A percentile compares a stretch with the other conserved stretches of the same genome.
phyloP scores from a whole-genome alignment of 2,329 filamentous ascomycete species.

The Diaporthe aspalathi region DNA sequence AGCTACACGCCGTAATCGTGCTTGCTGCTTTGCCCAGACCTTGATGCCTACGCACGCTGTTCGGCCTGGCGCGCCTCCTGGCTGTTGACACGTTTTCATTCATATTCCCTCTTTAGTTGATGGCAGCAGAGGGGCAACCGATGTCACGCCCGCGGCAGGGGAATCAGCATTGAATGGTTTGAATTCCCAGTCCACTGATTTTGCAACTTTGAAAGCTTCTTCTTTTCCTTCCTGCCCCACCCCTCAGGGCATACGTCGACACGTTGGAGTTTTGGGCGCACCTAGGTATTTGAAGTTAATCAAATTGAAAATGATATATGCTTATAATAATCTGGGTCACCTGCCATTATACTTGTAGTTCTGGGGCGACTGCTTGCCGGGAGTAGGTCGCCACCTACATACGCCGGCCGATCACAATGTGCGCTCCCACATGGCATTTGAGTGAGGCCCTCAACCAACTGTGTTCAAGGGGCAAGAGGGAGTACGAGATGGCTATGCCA shows the following conservation, averaged over 20 bases:
- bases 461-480: not conserved
- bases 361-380: no score
- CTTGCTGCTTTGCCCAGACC: not conserved
- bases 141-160: not conserved
- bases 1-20: not conserved
- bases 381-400: no score
- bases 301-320: conserved; percentile 4
- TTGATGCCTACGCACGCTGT: not conserved
- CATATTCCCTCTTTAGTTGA: not conserved
- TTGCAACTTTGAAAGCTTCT: conserved; percentile 1
- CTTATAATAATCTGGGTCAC: not conserved
- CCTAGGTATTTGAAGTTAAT: conserved; percentile 21
- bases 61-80: not conserved
- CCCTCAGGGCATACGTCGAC: conserved; percentile 17
- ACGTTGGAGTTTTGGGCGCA: conserved; percentile 25
- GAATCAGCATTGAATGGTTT: conserved; percentile 2
- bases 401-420: no score
- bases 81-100: not conserved
- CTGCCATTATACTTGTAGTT: not conserved
- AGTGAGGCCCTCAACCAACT: not conserved
- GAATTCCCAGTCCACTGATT: not conserved
- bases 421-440: no score
- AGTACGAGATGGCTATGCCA: no score
- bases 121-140: not conserved
- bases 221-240: not conserved